Evolutionary conservation across 768 basidiomycete species (phyloP), one percentile per base, ranked within the genome.

Genomic region (Coprinopsis sp.): DNA sequence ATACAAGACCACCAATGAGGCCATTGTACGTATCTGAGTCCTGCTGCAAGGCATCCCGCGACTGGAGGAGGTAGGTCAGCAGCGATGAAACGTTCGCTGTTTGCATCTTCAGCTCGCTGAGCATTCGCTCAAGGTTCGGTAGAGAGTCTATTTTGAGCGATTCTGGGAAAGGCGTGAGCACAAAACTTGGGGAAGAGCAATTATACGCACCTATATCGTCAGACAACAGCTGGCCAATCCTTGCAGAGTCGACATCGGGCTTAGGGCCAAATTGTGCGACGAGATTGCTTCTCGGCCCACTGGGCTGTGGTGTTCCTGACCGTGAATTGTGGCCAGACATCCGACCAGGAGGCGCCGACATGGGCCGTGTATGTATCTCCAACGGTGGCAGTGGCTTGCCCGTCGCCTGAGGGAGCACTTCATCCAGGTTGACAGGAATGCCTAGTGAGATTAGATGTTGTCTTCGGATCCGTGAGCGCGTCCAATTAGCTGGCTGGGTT

Each of bases 371-470:
- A 23, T 79, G 79, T 40, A 96, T 89, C 52, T 91, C 82, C 33
- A 95, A 71, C 16, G 83, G 76, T 2, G 93, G 93, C 28, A 95
- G 71, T 5, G 77, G 69, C 56, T 81, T 84, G 34, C 77, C 75
- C 49, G 71, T 78, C 6, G 76, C 71, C 37, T 76, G 79, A 2
- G 88, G 87, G 31, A 90, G 69, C 6, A 95, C 82, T 68, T 97
- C 94, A 60, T 97, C 94, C 5, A 97, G 73, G 59, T 97, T 97
- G 43, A 97, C 89, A 3, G 94, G 94, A 37, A 97, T 84, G 19
- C 94, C 94, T 21, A 97, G 79, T 11, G 90, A 68, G 50, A 95
- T 95, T 38, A 97, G 73, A 58, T 96, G 91, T 59, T 92, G 91
- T 38, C 92, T 73, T 46, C 94, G 80, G 60, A 91, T 92, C 34